Conservation (phyloP, 2,329 filamentous ascomycete genomes). For the Ophiostoma fasciatum region DNA sequence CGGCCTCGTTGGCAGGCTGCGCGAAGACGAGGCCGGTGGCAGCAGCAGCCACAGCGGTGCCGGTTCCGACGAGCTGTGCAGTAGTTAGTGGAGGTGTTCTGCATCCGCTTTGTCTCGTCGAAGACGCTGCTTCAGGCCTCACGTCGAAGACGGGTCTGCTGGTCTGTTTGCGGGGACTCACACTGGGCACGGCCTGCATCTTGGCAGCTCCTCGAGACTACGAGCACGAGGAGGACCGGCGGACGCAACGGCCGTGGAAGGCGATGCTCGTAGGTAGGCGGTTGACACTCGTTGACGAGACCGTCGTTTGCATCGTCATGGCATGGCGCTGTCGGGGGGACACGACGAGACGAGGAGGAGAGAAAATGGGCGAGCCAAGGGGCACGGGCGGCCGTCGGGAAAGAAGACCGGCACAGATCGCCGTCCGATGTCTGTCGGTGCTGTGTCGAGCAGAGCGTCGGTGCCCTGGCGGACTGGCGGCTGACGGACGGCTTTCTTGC, state of each 20-base stretch:
- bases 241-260: constrained; percentile 17
- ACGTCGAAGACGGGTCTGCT: too few species aligned
- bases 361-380: background rate
- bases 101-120: too few species aligned
- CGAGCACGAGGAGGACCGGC: constrained; percentile 7
- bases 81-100: background rate
- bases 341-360: background rate
- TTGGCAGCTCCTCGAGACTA: constrained; percentile 16
- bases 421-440: background rate
- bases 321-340: constrained; percentile 14
- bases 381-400: constrained; percentile 1
- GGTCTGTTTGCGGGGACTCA: constrained; percentile 28
- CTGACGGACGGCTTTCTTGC: too few species aligned
- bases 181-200: constrained; percentile 28
- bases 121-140: too few species aligned
- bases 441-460: too few species aligned
- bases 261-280: constrained; percentile 17
- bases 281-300: constrained; percentile 16
- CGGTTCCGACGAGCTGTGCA: constrained; percentile 42
- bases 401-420: constrained; percentile 1
- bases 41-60: constrained; percentile 46
- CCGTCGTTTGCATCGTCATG: constrained; percentile 25
- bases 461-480: too few species aligned
- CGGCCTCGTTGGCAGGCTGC: constrained; percentile 31
- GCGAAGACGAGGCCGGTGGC: constrained; percentile 44